These are phyloP conservation scores for Rhynchosporium secalis DNA, from an alignment of 2,329 filamentous ascomycete species.

Conservation along the genomic window DNA sequence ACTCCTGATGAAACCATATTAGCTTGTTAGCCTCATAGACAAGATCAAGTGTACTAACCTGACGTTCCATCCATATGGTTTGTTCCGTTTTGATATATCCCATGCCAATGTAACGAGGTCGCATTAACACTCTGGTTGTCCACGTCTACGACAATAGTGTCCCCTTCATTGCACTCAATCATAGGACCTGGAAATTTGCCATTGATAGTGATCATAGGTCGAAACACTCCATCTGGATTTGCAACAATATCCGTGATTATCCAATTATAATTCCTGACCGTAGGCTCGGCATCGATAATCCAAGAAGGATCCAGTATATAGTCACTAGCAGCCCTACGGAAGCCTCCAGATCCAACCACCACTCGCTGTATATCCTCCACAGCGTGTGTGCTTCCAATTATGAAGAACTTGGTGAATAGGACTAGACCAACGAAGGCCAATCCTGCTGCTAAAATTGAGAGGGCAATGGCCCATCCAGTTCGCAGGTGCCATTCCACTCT, in stretches of 20 bases:
- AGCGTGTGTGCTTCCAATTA: constrained; percentile 20
- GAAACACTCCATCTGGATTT: constrained; percentile 60
- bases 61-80: constrained; percentile 73
- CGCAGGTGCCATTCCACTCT: constrained; percentile 37
- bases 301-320: constrained; percentile 60
- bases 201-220: constrained; percentile 69
- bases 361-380: constrained; percentile 17
- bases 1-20: constrained; percentile 39
- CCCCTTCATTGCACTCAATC: constrained; percentile 72
- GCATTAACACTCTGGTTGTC: constrained; percentile 65
- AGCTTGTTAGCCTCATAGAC: too few species aligned
- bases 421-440: constrained; percentile 31
- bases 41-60: too few species aligned
- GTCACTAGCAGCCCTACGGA: constrained; percentile 45
- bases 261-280: constrained; percentile 60
- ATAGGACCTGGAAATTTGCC: constrained; percentile 72
- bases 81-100: constrained; percentile 74
- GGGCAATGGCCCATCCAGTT: constrained; percentile 34
- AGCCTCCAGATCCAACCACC: constrained; percentile 25
- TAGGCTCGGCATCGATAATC: constrained; percentile 52
- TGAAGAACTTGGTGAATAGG: constrained; percentile 32
- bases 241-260: constrained; percentile 56
- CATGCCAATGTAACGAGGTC: constrained; percentile 73
- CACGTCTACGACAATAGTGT: constrained; percentile 68
- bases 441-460: constrained; percentile 28